Evolutionary conservation across 2,329 filamentous ascomycete genomes (phyloP), one percentile per base, ranked within the genome.

Genomic region (Aspergillus phoenicis): DNA sequence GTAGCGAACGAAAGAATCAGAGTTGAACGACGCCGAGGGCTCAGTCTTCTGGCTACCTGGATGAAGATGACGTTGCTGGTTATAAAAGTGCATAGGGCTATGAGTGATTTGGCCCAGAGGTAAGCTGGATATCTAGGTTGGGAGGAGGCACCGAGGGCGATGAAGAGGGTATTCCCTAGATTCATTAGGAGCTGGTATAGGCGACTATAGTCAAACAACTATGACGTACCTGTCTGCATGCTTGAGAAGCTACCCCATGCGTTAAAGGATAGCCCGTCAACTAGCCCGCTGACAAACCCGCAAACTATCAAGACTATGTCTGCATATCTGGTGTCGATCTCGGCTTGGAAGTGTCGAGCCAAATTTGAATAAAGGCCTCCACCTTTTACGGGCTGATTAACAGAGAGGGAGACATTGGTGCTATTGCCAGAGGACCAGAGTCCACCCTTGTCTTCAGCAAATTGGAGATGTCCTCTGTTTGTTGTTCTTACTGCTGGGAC

Each of bases 81-180:
- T n/a, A 78, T 61, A 65, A 79, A 81, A 33, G 73, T 68, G 7
- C 61, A 63, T 1, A 81, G 68, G n/a, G 78, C 71, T 20, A 76
- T 74, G 36, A 80, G 71, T 4, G 77, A 78, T 63, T 80, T 80
- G 62, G 76, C 74, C 73, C 77, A 80, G 47, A 76, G 74, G 55
- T 76, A 77, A 5, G 70, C 67, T 33, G 77, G 77, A 38, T 73
- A 72, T 30, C 68, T 64, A n/a, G 77, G 78, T 61, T 79, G 77
- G 8, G 75, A 72, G 5, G 76, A 76, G n/a, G 67, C 70, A 48
- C 78, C 78, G 5, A 81, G 71, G 11, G 76, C 78, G 15, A 80
- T 71, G 64, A 80, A 81, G 52, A 81, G 70, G 6, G 76, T 76
- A 64, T 80, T 81, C 38, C 78, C 78, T 80, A 36, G 15, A 33